phyloP scores from a whole-genome alignment of 2,329 filamentous ascomycete genomes.

The Diaporthe aspalathi region DNA sequence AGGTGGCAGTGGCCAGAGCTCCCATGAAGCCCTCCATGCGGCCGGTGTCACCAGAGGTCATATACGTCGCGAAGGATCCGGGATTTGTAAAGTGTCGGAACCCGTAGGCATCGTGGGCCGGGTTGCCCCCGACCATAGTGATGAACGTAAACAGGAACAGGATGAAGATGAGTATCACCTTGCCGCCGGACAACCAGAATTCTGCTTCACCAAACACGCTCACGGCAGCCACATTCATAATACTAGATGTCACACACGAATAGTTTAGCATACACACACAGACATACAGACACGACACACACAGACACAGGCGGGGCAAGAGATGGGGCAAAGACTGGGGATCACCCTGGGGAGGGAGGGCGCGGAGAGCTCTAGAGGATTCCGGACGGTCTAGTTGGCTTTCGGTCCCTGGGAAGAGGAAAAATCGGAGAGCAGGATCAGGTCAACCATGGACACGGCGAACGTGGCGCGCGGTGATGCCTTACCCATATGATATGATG shows the following conservation, averaged over 20 bases:
- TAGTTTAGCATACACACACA: slow-evolving; percentile 39
- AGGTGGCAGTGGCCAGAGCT: slow-evolving; percentile 72
- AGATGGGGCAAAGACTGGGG: slow-evolving; percentile 19
- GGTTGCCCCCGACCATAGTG: slow-evolving; percentile 83
- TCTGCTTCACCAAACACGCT: slow-evolving; percentile 77
- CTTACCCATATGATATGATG: slow-evolving; percentile 68
- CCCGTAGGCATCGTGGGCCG: slow-evolving; percentile 74
- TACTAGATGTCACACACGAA: slow-evolving; percentile 49
- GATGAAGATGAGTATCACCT: slow-evolving; percentile 74
- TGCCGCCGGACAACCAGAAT: slow-evolving; percentile 74
- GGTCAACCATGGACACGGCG: neutral
- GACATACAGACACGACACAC: neutral
- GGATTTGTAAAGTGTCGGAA: slow-evolving; percentile 76
- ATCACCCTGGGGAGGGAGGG: slow-evolving; percentile 14
- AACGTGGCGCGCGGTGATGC: slow-evolving; percentile 25
- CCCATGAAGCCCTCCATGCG: slow-evolving; percentile 77
- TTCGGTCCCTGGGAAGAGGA: neutral
- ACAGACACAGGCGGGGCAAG: neutral
- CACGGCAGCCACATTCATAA: slow-evolving; percentile 74
- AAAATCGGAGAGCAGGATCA: neutral
- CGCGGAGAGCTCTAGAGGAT: slow-evolving; percentile 25
- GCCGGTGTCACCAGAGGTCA: slow-evolving; percentile 70
- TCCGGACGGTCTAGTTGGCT: slow-evolving; percentile 28
- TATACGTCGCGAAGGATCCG: slow-evolving; percentile 72
- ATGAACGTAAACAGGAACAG: slow-evolving; percentile 81